phyloP scores from a whole-genome alignment of 2,329 filamentous ascomycete genomes.

The Fusarium nygamai region DNA sequence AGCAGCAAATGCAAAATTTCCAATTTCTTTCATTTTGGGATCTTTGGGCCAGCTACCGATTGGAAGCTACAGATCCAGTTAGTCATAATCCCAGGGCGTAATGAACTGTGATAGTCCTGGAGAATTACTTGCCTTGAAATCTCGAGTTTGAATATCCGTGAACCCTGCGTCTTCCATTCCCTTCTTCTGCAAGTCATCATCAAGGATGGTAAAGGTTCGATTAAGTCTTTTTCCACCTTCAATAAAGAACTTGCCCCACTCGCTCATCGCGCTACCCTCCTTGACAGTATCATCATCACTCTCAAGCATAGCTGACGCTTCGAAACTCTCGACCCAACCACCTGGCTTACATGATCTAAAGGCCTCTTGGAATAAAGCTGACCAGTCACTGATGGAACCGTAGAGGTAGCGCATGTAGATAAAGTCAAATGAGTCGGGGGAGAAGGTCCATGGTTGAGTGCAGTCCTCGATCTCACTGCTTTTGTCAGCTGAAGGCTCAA shows the following conservation, averaged over 20 bases:
- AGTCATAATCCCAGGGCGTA: fast-evolving
- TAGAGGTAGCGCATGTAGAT: slow-evolving; percentile 9
- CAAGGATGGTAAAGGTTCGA: background rate
- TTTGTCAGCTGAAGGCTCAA: background rate
- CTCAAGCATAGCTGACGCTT: background rate
- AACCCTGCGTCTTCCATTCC: slow-evolving; percentile 5
- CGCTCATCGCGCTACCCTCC: background rate
- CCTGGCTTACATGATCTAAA: background rate
- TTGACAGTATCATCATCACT: background rate
- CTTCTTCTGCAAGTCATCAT: background rate
- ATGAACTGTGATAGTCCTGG: fast-evolving
- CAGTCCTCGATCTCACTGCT: slow-evolving; percentile 6
- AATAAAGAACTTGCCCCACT: background rate
- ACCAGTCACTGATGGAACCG: slow-evolving; percentile 2
- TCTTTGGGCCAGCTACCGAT: slow-evolving; percentile 4
- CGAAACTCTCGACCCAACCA: background rate
- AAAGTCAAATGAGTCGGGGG: background rate
- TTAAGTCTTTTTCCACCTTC: slow-evolving; percentile 1
- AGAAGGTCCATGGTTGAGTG: slow-evolving; percentile 11
- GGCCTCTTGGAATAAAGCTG: background rate
- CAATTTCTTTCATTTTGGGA: background rate
- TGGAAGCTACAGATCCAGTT: background rate
- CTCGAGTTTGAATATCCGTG: background rate
- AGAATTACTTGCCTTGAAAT: background rate
- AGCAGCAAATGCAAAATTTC: background rate